Evolutionary conservation across 768 basidiomycete genomes (phyloP).

Genomic region (Gloeophyllum trabeum): DNA sequence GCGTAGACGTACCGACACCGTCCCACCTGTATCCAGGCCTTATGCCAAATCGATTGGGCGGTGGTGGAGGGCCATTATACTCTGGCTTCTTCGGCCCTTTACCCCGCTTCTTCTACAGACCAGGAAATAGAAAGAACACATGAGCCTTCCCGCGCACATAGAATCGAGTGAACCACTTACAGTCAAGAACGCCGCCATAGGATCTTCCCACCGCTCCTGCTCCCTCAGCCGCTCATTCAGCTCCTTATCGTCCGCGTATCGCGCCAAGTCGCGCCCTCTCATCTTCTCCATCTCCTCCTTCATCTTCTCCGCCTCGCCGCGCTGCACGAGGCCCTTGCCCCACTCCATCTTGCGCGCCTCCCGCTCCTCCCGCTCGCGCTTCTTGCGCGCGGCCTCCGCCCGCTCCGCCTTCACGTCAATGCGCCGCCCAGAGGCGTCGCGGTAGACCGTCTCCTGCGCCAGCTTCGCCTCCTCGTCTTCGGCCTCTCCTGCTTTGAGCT

Average conservation of each 20-base stretch:
- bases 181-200: constrained; percentile 89
- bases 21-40: constrained; percentile 97
- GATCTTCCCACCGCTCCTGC: constrained; percentile 90
- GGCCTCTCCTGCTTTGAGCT: constrained; percentile 24
- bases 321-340: constrained; percentile 92
- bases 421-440: constrained; percentile 79
- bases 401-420: constrained; percentile 80
- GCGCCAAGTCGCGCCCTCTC: constrained; percentile 53
- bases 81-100: constrained; percentile 77
- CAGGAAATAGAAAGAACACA: background rate
- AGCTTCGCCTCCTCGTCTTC: constrained; percentile 42
- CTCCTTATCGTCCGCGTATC: constrained; percentile 72
- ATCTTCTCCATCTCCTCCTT: constrained; percentile 59
- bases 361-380: constrained; percentile 74
- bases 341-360: constrained; percentile 94
- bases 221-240: constrained; percentile 80
- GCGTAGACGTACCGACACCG: constrained; percentile 70
- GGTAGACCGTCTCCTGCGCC: constrained; percentile 88
- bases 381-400: constrained; percentile 74
- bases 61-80: constrained; percentile 79
- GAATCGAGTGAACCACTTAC: constrained; percentile 30
- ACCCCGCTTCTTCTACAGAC: constrained; percentile 50
- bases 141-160: background rate
- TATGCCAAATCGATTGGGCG: constrained; percentile 93
- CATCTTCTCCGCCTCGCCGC: constrained; percentile 64